phyloP scores from a whole-genome alignment of 441 rosid species.

The Populus hybrid region DNA sequence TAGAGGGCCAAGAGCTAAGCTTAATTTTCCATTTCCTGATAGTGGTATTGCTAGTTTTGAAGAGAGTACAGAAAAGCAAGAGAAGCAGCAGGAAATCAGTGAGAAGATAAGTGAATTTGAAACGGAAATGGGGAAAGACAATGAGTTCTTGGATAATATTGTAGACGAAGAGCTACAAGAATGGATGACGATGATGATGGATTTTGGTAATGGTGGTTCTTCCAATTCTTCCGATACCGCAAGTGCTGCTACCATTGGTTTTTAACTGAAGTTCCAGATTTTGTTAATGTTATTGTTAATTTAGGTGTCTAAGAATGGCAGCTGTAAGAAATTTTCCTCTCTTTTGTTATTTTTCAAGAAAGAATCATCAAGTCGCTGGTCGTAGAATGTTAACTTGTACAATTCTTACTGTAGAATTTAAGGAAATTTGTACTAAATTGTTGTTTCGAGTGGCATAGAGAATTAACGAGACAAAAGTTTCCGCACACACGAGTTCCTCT shows the following conservation, averaged over 20 bases:
- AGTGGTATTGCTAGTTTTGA: conserved; percentile 4
- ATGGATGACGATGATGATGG: conserved; percentile 43
- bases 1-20: conserved; percentile 92
- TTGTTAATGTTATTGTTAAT: too few species aligned
- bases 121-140: conserved; percentile 11
- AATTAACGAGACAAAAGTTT: background rate
- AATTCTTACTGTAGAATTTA: background rate
- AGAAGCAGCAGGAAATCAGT: background rate
- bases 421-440: background rate
- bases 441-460: background rate
- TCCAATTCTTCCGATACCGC: conserved; percentile 39
- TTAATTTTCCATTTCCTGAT: conserved; percentile 68
- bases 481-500: background rate
- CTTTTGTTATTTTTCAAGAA: conserved; percentile 9
- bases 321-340: background rate
- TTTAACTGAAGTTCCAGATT: background rate
- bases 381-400: background rate
- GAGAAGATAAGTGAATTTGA: background rate
- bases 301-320: background rate
- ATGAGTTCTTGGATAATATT: conserved; percentile 26
- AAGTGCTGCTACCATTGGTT: conserved; percentile 10
- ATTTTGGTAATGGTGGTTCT: conserved; percentile 28
- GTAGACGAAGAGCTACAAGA: conserved; percentile 37
- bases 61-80: conserved; percentile 8
- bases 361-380: background rate